Percentiles rank a stretch among this genome's conserved stretches.
Evolutionary conservation across 1,284 basidiomycete species (phyloP).

Genomic region (Fomitopsis betulina): DNA sequence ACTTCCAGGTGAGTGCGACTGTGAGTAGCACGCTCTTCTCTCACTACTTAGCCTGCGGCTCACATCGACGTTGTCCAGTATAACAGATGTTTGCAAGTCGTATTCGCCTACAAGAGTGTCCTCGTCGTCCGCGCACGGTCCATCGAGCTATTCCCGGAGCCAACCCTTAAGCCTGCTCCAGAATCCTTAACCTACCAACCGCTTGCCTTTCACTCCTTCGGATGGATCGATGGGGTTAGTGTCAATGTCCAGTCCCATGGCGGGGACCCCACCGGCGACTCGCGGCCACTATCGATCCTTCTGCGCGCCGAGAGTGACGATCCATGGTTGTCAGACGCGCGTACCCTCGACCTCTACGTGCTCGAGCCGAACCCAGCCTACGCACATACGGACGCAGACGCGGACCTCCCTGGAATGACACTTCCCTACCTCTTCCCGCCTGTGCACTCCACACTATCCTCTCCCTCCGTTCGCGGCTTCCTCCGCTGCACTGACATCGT

Average conservation of each 20-base stretch:
- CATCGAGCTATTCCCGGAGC: slow-evolving; percentile 48
- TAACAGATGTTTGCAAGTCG: slow-evolving; percentile 48
- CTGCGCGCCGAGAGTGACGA: slow-evolving; percentile 52
- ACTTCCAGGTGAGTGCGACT: slow-evolving; percentile 31
- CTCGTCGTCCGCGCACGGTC: slow-evolving; percentile 55
- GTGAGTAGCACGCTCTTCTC: neutral
- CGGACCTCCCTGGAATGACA: neutral
- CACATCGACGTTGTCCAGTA: slow-evolving; percentile 19
- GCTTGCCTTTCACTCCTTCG: slow-evolving; percentile 45
- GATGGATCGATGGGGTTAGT: slow-evolving; percentile 57
- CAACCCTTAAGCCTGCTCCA: slow-evolving; percentile 25
- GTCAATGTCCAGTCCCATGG: slow-evolving; percentile 13
- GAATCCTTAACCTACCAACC: slow-evolving; percentile 27
- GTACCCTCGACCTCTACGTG: slow-evolving; percentile 43
- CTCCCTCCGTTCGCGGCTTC: slow-evolving; percentile 40
- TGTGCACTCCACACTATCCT: slow-evolving; percentile 26
- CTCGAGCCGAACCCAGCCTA: slow-evolving; percentile 34
- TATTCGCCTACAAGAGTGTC: slow-evolving; percentile 41
- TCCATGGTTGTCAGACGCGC: slow-evolving; percentile 49
- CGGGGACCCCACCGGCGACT: neutral
- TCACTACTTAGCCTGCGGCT: slow-evolving; percentile 9
- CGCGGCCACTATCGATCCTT: slow-evolving; percentile 40
- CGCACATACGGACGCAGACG: neutral
- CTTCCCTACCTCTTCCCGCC: slow-evolving; percentile 41
- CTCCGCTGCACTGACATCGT: slow-evolving; percentile 47